A percentile compares a stretch with the other conserved stretches of the same genome.
Evolutionary conservation across 805 yeast genomes (phyloP).

Genomic region (Pichia californica): DNA sequence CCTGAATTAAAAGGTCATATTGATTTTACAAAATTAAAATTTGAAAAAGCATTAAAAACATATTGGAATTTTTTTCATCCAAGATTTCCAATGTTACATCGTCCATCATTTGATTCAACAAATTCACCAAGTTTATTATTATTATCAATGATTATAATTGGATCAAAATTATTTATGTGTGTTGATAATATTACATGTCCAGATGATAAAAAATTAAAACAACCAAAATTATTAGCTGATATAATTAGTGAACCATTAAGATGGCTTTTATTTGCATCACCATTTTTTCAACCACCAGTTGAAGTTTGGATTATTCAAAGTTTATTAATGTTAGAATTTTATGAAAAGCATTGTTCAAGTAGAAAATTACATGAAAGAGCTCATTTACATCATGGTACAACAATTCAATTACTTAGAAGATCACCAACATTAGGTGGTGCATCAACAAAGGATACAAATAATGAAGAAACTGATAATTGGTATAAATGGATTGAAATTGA

Average conservation of each 20-base stretch:
- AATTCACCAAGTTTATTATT: constrained; percentile 43
- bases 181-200: constrained; percentile 24
- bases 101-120: constrained; percentile 49
- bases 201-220: constrained; percentile 14
- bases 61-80: constrained; percentile 60
- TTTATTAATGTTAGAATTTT: constrained; percentile 65
- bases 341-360: constrained; percentile 67
- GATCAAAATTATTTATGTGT: constrained; percentile 35
- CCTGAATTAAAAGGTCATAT: constrained; percentile 23
- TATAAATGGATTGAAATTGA: constrained; percentile 75
- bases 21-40: constrained; percentile 25
- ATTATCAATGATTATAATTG: constrained; percentile 50
- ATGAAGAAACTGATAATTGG: constrained; percentile 31
- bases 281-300: constrained; percentile 73
- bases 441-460: constrained; percentile 32
- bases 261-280: constrained; percentile 62
- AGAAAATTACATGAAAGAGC: constrained; percentile 74
- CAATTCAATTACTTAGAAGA: constrained; percentile 69
- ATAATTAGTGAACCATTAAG: constrained; percentile 54
- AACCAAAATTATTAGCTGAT: constrained; percentile 36
- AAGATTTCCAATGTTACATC: constrained; percentile 52
- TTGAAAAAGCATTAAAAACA: constrained; percentile 26
- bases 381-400: constrained; percentile 81
- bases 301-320: constrained; percentile 72
- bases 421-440: constrained; percentile 73